Base-by-base conservation (phyloP, 2,329 filamentous ascomycete species). In the Beauveria medogensis region DNA sequence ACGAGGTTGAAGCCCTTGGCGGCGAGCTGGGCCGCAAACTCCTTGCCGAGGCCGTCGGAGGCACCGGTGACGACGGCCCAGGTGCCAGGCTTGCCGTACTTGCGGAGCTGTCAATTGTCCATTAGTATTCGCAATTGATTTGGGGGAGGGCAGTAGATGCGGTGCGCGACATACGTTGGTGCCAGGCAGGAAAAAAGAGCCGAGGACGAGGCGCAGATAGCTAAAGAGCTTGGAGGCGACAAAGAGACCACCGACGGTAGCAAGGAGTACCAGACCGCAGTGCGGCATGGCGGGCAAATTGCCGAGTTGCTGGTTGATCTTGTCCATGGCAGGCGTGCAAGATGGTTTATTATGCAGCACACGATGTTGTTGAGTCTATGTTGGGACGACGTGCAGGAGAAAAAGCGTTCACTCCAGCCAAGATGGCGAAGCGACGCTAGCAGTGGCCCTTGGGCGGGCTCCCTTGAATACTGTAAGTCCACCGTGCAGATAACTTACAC, bases 61-160 rank as follows among this genome's bases (percentile, higher is more conserved):
- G 93, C 94, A 65, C 94, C 94, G 28, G 94, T 99, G 46, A 99
- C 83, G 60, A 99, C 85, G 37, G 91, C 94, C 92, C 93, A 99
- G 62, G 89, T 92, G 64, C 93, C 93, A 69, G 91, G 91, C 68
- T 89, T 89, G 67, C 92, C 94, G 77, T 96, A 97, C 67, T 89
- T 91, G 68, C 87, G 87, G 62, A 99, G 86, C 93, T 96, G 62
- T 62, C 58, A 57, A 22, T 22, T 57, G 28, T 8, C 12, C 20
- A 34, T 56, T 24, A 62, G 51, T 9, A 47, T 41, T 12, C 28
- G 3, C 20, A 18, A n/a, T 52, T 2, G 5, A 20, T 37, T 1
- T 2, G 30, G 12, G 10, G 9, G 18, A 5, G 12, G 60, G 71
- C 20, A 71, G 67, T 16, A 18, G 46, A 44, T n/a, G 44, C 1